Percentiles rank a stretch among this genome's conserved stretches.
Conservation (phyloP, 139 green algal genomes). For the Chlorella sp. region DNA sequence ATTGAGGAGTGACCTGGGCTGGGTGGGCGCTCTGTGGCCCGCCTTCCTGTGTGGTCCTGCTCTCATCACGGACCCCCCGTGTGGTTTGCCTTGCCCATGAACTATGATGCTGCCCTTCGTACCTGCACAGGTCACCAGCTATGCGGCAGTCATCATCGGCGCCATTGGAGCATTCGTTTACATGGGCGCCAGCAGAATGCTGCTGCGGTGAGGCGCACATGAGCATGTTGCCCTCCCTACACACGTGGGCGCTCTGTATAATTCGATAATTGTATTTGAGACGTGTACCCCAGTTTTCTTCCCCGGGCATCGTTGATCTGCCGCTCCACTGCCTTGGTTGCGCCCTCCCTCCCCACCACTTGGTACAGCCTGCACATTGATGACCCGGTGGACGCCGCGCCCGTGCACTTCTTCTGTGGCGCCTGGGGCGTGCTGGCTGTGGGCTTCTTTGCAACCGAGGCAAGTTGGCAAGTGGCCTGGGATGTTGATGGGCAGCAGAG, state of each 20-base stretch:
- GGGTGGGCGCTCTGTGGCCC: too few relatives aligned
- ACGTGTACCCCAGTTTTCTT: too few relatives aligned
- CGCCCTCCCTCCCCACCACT: not conserved
- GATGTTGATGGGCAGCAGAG: not conserved
- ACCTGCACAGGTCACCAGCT: constrained; percentile 44
- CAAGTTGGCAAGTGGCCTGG: not conserved
- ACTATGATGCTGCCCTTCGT: too few relatives aligned
- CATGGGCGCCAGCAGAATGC: constrained; percentile 33
- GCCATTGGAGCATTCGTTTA: constrained; percentile 49
- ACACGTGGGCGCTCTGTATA: too few relatives aligned
- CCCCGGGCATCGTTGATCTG: too few relatives aligned
- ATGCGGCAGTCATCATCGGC: constrained; percentile 58
- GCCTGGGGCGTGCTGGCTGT: constrained; percentile 52
- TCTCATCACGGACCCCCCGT: too few relatives aligned
- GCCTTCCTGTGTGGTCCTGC: too few relatives aligned
- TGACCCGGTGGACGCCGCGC: constrained; percentile 69
- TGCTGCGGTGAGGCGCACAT: constrained; percentile 32
- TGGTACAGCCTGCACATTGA: constrained; percentile 59
- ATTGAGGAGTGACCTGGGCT: too few relatives aligned
- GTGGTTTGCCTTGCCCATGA: not conserved
- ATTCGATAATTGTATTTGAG: too few relatives aligned
- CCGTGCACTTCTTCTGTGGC: constrained; percentile 67
- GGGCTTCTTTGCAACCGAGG: constrained; percentile 41
- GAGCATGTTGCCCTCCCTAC: too few relatives aligned
- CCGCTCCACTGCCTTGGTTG: not conserved